Conservation (phyloP, 371 early-diverging fungal genomes). For the Choanephora cucurbitarum region DNA sequence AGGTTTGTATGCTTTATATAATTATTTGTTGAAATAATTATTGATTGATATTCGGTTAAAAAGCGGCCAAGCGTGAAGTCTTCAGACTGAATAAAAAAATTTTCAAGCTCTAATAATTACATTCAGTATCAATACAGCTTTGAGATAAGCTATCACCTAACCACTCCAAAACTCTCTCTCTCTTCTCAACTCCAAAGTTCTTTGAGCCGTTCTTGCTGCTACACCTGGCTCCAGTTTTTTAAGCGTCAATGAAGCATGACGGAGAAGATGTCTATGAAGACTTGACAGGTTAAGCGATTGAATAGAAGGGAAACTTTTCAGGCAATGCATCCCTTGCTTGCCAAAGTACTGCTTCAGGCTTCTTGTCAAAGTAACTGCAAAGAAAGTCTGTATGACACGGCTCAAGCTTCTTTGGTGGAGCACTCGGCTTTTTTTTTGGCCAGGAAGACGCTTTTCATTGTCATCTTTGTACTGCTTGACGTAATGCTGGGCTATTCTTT, state of each 20-base stretch:
- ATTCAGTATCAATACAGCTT: no score
- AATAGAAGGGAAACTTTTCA: constrained; percentile 5
- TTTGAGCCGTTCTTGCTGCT: constrained; percentile 1
- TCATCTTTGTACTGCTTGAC: constrained; percentile 14
- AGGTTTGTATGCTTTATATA: no score
- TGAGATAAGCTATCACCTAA: constrained; percentile 5
- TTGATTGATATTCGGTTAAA: no score
- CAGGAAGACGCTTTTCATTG: constrained; percentile 10
- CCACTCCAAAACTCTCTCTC: constrained; percentile 9
- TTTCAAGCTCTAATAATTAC: no score
- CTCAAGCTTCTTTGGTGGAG: constrained; percentile 9
- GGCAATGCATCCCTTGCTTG: constrained; percentile 11
- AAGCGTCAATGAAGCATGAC: constrained; percentile 1
- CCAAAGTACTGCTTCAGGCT: constrained; percentile 10
- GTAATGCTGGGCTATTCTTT: constrained; percentile 16
- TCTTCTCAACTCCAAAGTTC: constrained; percentile 2
- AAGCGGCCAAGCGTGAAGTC: no score
- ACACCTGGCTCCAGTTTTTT: constrained; percentile 8
- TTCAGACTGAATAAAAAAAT: no score
- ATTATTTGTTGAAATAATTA: no score
- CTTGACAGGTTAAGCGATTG: constrained; percentile 6
- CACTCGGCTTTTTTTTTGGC: background rate
- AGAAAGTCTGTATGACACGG: constrained; percentile 9
- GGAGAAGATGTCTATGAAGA: constrained; percentile 9
- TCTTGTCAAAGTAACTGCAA: constrained; percentile 1